phyloP scores from a whole-genome alignment of 768 basidiomycete genomes.

The Phylloporus rhodoxanthus region DNA sequence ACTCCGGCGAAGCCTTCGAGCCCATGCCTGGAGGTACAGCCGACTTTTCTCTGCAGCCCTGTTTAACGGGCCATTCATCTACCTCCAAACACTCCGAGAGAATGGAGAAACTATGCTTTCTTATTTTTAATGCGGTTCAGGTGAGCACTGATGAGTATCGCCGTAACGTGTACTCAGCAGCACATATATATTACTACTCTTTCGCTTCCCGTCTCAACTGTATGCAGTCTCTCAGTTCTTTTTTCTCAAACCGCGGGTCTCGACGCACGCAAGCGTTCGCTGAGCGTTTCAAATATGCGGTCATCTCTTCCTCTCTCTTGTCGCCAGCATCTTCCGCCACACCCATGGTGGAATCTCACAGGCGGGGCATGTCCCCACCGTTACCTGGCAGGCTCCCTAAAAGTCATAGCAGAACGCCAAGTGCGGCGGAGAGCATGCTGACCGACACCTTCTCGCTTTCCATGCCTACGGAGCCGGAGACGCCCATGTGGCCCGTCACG shows the following conservation, averaged over 20 bases:
- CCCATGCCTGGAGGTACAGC: slow-evolving; percentile 51
- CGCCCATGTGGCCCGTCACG: slow-evolving; percentile 35
- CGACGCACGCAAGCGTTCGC: slow-evolving; percentile 47
- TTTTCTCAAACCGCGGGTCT: slow-evolving; percentile 34
- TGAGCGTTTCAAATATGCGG: slow-evolving; percentile 79
- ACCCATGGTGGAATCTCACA: slow-evolving; percentile 24
- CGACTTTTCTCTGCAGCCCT: slow-evolving; percentile 28
- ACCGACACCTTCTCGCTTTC: slow-evolving; percentile 23
- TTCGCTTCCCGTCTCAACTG: background rate
- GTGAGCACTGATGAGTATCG: slow-evolving; percentile 29
- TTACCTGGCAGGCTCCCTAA: slow-evolving; percentile 43
- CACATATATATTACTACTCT: background rate
- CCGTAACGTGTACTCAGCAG: slow-evolving; percentile 10
- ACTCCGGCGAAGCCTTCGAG: slow-evolving; percentile 53
- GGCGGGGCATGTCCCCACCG: slow-evolving; percentile 32
- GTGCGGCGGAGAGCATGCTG: slow-evolving; percentile 27
- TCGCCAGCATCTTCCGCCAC: slow-evolving; percentile 48
- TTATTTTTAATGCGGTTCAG: slow-evolving; percentile 26
- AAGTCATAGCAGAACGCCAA: slow-evolving; percentile 39
- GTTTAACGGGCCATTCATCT: slow-evolving; percentile 6
- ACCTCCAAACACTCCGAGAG: slow-evolving; percentile 18
- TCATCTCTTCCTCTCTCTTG: slow-evolving; percentile 76
- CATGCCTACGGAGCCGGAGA: slow-evolving; percentile 32
- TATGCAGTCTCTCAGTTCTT: slow-evolving; percentile 34
- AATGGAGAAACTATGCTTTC: slow-evolving; percentile 25